These are phyloP conservation scores for Iris pallida DNA, from an alignment of 116 monocot species.

Conservation along the genomic window DNA sequence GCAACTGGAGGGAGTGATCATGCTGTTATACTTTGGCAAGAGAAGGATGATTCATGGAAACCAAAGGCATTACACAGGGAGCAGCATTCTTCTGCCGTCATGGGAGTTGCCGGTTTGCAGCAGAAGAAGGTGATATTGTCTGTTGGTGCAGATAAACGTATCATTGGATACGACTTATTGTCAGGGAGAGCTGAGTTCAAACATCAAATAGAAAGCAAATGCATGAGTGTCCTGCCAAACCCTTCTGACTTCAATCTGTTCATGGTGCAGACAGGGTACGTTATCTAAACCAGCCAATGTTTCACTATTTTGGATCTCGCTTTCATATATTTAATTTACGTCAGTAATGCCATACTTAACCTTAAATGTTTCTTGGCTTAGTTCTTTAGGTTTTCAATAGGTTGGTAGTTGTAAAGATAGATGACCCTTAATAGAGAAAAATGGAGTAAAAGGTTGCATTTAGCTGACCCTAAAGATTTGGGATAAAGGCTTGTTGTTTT, in stretches of 20 bases:
- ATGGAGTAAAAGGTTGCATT: no score
- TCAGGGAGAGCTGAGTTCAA: slow-evolving; percentile 57
- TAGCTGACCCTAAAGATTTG: no score
- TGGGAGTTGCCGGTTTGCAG: slow-evolving; percentile 74
- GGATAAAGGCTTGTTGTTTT: no score
- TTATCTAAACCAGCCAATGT: neutral
- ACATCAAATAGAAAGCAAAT: slow-evolving; percentile 75
- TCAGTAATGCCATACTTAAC: no score
- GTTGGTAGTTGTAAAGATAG: no score
- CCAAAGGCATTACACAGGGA: slow-evolving; percentile 51
- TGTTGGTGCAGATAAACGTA: slow-evolving; percentile 82
- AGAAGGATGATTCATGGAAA: slow-evolving; percentile 60
- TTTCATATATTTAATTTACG: no score
- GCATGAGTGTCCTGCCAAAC: slow-evolving; percentile 83
- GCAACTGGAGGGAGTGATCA: slow-evolving; percentile 85
- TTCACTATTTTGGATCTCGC: no score
- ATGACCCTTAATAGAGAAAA: no score
- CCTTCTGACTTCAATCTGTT: slow-evolving; percentile 79
- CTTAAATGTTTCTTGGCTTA: no score
- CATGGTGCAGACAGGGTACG: slow-evolving; percentile 91
- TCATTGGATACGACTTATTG: slow-evolving; percentile 59
- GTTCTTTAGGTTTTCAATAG: no score
- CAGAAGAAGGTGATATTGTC: slow-evolving; percentile 74
- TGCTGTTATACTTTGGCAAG: slow-evolving; percentile 73
- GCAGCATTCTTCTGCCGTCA: slow-evolving; percentile 84